A percentile compares a stretch with the other conserved stretches of the same genome.
phyloP scores from a whole-genome alignment of 192 early-diverging fungal species.

The Coemansia sp. region DNA sequence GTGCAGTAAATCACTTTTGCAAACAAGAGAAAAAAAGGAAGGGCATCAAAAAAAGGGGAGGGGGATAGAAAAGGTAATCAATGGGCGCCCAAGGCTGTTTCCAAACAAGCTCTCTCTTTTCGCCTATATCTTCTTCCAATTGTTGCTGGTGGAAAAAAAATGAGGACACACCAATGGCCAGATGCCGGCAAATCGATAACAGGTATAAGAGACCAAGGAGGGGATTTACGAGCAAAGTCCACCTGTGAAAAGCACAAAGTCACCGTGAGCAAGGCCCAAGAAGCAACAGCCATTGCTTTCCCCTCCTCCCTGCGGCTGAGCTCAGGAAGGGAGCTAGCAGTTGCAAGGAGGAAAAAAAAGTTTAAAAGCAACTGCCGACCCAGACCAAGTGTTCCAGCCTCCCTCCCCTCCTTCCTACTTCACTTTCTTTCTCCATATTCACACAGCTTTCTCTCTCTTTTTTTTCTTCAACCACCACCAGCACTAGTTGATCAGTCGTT shows the following conservation, averaged over 20 bases:
- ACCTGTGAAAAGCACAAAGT: conserved; percentile 10
- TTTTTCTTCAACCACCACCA: background rate
- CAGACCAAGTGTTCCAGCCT: conserved; percentile 1
- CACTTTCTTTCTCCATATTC: conserved; percentile 3
- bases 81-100: too few species aligned
- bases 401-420: background rate
- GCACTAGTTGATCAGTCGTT: background rate
- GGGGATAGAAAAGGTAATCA: too few species aligned
- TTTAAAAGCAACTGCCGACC: conserved; percentile 1
- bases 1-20: background rate
- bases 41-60: background rate
- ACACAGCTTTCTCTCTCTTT: background rate
- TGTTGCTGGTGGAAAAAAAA: too few species aligned
- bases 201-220: background rate
- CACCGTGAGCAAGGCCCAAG: conserved; percentile 5
- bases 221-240: conserved; percentile 2
- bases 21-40: background rate
- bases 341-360: background rate
- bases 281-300: background rate
- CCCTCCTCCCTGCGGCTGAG: background rate
- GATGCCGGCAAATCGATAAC: conserved; percentile 8
- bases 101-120: too few species aligned
- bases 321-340: background rate
- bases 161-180: conserved; percentile 3
- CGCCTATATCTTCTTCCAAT: too few species aligned